Percentiles rank a stretch among this genome's conserved stretches.
Evolutionary conservation across 805 yeast species (phyloP).

Genomic region (Barnettozyma populi): DNA sequence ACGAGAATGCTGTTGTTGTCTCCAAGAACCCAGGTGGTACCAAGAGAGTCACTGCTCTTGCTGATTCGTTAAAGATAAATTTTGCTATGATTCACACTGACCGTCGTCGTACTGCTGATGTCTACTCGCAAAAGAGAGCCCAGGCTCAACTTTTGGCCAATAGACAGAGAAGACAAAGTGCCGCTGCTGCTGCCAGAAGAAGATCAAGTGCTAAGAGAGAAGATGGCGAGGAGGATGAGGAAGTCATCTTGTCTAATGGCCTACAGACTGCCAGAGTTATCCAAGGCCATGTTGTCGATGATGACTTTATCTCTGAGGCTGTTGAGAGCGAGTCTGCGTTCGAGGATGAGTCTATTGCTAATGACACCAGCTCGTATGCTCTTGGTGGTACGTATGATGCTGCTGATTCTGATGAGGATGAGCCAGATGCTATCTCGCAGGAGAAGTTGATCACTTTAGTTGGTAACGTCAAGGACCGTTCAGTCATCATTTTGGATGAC

Average conservation of each 20-base stretch:
- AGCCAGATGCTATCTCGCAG: constrained; percentile 35
- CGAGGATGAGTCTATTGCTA: constrained; percentile 24
- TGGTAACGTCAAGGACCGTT: constrained; percentile 88
- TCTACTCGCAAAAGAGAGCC: constrained; percentile 34
- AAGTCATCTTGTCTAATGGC: constrained; percentile 66
- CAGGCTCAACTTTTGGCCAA: constrained; percentile 15
- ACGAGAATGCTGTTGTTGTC: constrained; percentile 87
- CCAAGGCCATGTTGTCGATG: constrained; percentile 95
- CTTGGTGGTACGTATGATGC: constrained; percentile 81
- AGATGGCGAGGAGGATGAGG: constrained; percentile 51
- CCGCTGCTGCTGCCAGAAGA: constrained; percentile 35
- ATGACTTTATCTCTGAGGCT: constrained; percentile 48
- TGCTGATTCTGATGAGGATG: constrained; percentile 81
- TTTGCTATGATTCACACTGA: constrained; percentile 99
- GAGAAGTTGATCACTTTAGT: constrained; percentile 94
- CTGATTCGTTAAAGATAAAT: constrained; percentile 92
- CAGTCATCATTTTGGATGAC: constrained; percentile 93
- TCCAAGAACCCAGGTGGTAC: constrained; percentile 99
- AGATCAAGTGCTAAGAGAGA: constrained; percentile 41
- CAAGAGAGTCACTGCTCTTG: constrained; percentile 93
- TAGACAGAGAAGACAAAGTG: constrained; percentile 40
- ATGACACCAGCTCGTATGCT: constrained; percentile 43
- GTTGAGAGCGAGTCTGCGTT: constrained; percentile 28
- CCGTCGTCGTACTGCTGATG: constrained; percentile 81
- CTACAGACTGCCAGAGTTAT: constrained; percentile 95